These are phyloP conservation scores for Torrubiella hemipterigena DNA, from an alignment of 2,329 filamentous ascomycete genomes.

Conservation along the genomic window DNA sequence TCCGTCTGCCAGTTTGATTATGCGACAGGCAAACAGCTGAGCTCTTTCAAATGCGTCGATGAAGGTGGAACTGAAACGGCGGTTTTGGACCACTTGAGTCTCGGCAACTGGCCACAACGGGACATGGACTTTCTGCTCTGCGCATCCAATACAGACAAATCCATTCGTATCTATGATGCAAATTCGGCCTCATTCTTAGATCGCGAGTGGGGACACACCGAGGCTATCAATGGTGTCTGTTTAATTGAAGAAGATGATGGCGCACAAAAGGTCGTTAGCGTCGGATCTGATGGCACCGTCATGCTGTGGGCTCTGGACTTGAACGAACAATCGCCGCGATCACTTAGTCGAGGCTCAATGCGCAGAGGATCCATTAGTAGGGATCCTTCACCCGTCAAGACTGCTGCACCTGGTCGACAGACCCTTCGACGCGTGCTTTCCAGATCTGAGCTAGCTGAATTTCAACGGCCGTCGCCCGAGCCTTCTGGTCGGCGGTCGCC, in stretches of 20 bases:
- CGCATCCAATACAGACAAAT: conserved; percentile 93
- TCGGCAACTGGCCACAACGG: conserved; percentile 41
- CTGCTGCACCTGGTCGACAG: conserved; percentile 44
- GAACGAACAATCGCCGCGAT: conserved; percentile 27
- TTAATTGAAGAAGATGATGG: conserved; percentile 50
- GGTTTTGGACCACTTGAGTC: conserved; percentile 66
- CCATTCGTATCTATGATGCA: conserved; percentile 77
- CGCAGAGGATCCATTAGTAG: too few relatives aligned
- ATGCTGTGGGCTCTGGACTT: conserved; percentile 62
- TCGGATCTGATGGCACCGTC: conserved; percentile 68
- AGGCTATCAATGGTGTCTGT: conserved; percentile 78
- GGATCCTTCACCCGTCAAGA: conserved; percentile 44
- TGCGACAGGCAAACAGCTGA: conserved; percentile 54
- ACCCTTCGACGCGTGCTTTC: conserved; percentile 80
- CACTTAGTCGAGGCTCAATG: conserved; percentile 32
- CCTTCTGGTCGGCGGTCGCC: conserved; percentile 39
- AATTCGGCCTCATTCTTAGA: conserved; percentile 67
- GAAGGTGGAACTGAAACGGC: conserved; percentile 70
- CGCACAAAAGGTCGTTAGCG: conserved; percentile 53
- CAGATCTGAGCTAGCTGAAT: conserved; percentile 74
- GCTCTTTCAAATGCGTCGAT: conserved; percentile 74
- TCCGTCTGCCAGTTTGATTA: conserved; percentile 51
- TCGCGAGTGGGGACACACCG: conserved; percentile 89
- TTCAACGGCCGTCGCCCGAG: conserved; percentile 40
- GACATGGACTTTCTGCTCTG: conserved; percentile 62